A percentile compares a stretch with the other conserved stretches of the same genome.
Evolutionary conservation across 2,329 filamentous ascomycete genomes (phyloP).

Genomic region (Paraphaeosphaeria minitans): DNA sequence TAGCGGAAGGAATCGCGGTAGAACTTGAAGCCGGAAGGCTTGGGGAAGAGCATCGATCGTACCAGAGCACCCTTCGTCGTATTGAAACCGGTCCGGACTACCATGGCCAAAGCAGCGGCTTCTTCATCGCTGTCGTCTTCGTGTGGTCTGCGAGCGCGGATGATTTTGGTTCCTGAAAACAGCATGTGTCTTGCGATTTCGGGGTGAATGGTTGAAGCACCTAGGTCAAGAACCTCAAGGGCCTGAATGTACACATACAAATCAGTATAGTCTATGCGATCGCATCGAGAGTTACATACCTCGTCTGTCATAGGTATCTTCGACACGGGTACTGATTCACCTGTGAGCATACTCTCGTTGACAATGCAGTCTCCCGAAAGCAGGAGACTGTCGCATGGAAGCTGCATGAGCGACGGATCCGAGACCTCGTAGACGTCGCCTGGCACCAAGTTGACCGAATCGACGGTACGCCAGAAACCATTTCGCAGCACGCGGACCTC

Average conservation of each 20-base stretch:
- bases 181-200: slow-evolving; percentile 87
- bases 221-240: slow-evolving; percentile 76
- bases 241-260: background rate
- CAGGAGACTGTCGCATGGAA: slow-evolving; percentile 90
- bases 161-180: slow-evolving; percentile 94
- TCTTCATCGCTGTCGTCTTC: slow-evolving; percentile 85
- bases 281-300: slow-evolving; percentile 49
- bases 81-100: slow-evolving; percentile 93
- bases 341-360: slow-evolving; percentile 98
- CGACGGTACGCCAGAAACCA: slow-evolving; percentile 91
- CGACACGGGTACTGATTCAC: slow-evolving; percentile 95
- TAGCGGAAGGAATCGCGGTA: slow-evolving; percentile 98
- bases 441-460: slow-evolving; percentile 86
- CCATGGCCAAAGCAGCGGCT: slow-evolving; percentile 87
- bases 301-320: slow-evolving; percentile 85
- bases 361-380: slow-evolving; percentile 96
- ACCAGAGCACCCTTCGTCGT: slow-evolving; percentile 96
- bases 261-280: background rate
- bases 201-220: slow-evolving; percentile 79
- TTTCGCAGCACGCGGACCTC: slow-evolving; percentile 91
- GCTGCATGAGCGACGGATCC: slow-evolving; percentile 83
- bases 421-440: slow-evolving; percentile 97
- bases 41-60: slow-evolving; percentile 97
- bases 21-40: slow-evolving; percentile 97
- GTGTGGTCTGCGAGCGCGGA: slow-evolving; percentile 85